Percentiles rank a stretch among this genome's conserved stretches.
phyloP scores from a whole-genome alignment of 805 yeast species.

The Schwanniomyces pseudopolymorphus region DNA sequence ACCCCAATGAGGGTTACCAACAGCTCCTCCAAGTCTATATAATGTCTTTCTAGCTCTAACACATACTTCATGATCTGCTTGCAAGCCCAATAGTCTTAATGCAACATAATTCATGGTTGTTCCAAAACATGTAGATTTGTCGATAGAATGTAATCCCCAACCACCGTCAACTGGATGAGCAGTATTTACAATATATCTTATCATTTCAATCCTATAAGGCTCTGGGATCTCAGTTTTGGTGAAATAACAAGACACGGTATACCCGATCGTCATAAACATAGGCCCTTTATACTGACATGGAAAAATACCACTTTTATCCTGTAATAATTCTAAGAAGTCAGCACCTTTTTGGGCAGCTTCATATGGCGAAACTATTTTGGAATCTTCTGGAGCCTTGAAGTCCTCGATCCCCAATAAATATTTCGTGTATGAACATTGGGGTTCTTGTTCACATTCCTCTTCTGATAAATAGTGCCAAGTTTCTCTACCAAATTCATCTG shows the following conservation, averaged over 20 bases:
- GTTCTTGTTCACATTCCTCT: constrained; percentile 37
- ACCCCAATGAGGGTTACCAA: constrained; percentile 96
- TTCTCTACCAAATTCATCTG: constrained; percentile 73
- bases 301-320: constrained; percentile 82
- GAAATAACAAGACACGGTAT: constrained; percentile 70
- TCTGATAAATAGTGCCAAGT: constrained; percentile 68
- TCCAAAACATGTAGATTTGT: constrained; percentile 94
- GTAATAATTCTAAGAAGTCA: constrained; percentile 63
- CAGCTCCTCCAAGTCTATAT: constrained; percentile 80
- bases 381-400: constrained; percentile 38
- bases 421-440: constrained; percentile 57
- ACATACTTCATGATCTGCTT: constrained; percentile 73
- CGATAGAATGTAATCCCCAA: constrained; percentile 94
- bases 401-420: constrained; percentile 48
- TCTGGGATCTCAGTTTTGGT: constrained; percentile 68
- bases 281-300: constrained; percentile 97
- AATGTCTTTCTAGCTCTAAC: constrained; percentile 72
- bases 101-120: constrained; percentile 83
- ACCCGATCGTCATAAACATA: constrained; percentile 94
- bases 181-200: constrained; percentile 83
- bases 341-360: constrained; percentile 77
- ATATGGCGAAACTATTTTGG: constrained; percentile 43
- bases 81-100: constrained; percentile 78
- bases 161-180: constrained; percentile 99
- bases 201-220: constrained; percentile 64